These are phyloP conservation scores for Neopestalotiopsis sp. DNA, from an alignment of 2,329 filamentous ascomycete species.

Conservation along the genomic window DNA sequence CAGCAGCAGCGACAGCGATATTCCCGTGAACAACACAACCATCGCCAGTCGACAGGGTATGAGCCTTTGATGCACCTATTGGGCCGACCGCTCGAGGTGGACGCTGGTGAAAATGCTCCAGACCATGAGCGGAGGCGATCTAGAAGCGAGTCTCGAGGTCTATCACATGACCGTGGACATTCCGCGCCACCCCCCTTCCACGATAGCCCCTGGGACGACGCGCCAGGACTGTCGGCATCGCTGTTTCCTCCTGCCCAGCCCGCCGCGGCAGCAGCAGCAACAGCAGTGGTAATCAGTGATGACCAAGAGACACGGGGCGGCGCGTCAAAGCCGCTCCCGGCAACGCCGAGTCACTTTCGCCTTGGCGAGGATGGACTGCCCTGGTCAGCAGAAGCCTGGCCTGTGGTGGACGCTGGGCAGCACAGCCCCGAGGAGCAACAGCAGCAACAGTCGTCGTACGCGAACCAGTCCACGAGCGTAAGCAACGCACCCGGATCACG, in stretches of 20 bases:
- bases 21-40: conserved; percentile 11
- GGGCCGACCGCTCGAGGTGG: neutral
- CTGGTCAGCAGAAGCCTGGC: conserved; percentile 48
- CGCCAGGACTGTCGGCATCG: conserved; percentile 35
- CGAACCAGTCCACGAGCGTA: conserved; percentile 31
- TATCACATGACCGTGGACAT: conserved; percentile 50
- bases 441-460: conserved; percentile 22
- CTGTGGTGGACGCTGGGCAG: conserved; percentile 33
- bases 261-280: conserved; percentile 19
- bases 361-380: conserved; percentile 55
- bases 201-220: conserved; percentile 53
- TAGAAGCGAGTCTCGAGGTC: conserved; percentile 30
- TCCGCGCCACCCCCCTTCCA: conserved; percentile 56
- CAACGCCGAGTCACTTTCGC: conserved; percentile 43
- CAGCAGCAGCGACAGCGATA: conserved; percentile 13
- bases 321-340: conserved; percentile 50
- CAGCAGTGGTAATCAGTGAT: conserved; percentile 10
- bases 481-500: conserved; percentile 29
- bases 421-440: conserved; percentile 26
- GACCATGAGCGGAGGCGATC: conserved; percentile 22
- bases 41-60: neutral
- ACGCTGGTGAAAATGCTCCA: neutral
- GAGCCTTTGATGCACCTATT: neutral
- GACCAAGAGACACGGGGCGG: conserved; percentile 20
- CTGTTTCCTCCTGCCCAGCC: conserved; percentile 32